These are phyloP conservation scores for Monilinia vaccinii-corymbosi DNA, from an alignment of 2,329 filamentous ascomycete genomes.

Conservation along the genomic window DNA sequence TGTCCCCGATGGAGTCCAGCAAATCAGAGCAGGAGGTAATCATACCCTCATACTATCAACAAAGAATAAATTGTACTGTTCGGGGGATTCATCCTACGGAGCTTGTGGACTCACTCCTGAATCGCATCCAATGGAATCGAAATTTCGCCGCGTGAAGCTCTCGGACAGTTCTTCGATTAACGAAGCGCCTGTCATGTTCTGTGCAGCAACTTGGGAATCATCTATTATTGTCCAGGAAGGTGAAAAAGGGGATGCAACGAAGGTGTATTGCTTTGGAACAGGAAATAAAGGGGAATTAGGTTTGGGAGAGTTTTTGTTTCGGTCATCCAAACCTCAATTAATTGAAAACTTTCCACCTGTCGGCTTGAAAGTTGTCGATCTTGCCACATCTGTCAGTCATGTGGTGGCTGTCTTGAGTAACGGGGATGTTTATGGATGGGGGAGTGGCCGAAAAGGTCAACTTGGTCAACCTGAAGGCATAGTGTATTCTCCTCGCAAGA, in stretches of 20 bases:
- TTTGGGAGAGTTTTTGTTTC: conserved; percentile 44
- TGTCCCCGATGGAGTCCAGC: conserved; percentile 30
- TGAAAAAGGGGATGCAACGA: conserved; percentile 34
- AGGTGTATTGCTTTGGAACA: conserved; percentile 54
- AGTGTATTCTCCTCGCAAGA: conserved; percentile 50
- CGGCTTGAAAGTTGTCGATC: conserved; percentile 47
- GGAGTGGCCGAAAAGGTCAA: conserved; percentile 77
- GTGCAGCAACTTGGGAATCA: conserved; percentile 73
- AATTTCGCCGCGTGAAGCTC: conserved; percentile 18
- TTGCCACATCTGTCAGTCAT: conserved; percentile 72
- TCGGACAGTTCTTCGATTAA: conserved; percentile 24
- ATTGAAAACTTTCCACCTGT: conserved; percentile 56
- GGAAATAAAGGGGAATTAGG: conserved; percentile 67
- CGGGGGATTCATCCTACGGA: conserved; percentile 50
- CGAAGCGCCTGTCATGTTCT: conserved; percentile 29
- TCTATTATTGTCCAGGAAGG: conserved; percentile 51
- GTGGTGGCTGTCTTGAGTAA: conserved; percentile 63
- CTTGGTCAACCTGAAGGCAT: conserved; percentile 51
- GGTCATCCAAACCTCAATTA: conserved; percentile 37
- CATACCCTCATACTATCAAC: conserved; percentile 69
- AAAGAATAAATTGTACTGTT: conserved; percentile 52
- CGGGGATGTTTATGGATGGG: conserved; percentile 82
- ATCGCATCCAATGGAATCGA: conserved; percentile 3
- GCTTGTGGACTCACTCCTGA: conserved; percentile 39
- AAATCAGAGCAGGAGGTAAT: conserved; percentile 61